Conservation (phyloP, 1,284 basidiomycete species). For the Exsudoporus floridanus region DNA sequence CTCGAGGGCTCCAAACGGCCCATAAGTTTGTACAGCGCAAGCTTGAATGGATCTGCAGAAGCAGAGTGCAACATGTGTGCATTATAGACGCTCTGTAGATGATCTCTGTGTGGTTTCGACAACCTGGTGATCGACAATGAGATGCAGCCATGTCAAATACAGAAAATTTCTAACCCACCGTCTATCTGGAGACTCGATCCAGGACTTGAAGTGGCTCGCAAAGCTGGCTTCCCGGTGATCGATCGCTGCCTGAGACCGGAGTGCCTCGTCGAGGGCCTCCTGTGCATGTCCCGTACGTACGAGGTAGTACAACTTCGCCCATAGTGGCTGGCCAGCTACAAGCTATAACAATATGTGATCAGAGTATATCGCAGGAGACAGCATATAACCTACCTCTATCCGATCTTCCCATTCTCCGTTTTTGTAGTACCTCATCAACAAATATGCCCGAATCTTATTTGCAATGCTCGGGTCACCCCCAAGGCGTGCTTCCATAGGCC, state of each 20-base stretch:
- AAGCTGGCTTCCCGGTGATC: constrained; percentile 84
- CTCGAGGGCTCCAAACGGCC: constrained; percentile 87
- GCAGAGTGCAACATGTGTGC: constrained; percentile 87
- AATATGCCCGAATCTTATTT: constrained; percentile 87
- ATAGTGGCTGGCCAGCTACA: constrained; percentile 83
- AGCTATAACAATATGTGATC: constrained; percentile 45
- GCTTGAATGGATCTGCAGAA: constrained; percentile 90
- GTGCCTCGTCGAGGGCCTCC: constrained; percentile 80
- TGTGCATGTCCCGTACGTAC: constrained; percentile 81
- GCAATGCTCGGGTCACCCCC: constrained; percentile 90
- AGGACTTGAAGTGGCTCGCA: constrained; percentile 80
- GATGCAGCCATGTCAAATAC: constrained; percentile 4
- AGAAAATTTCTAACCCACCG: constrained; percentile 45
- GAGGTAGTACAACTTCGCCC: constrained; percentile 92
- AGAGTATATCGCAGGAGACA: not conserved
- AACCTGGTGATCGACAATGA: constrained; percentile 45
- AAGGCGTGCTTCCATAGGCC: constrained; percentile 83
- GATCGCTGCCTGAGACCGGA: constrained; percentile 72
- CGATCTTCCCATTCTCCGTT: constrained; percentile 83
- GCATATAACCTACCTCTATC: constrained; percentile 63
- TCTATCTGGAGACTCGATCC: constrained; percentile 81
- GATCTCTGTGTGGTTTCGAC: constrained; percentile 79
- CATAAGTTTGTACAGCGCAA: constrained; percentile 93
- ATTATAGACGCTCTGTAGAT: constrained; percentile 88
- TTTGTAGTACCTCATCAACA: constrained; percentile 77